Percentiles rank a stretch among this genome's conserved stretches.
These are phyloP conservation scores for Lomentospora prolificans DNA, from an alignment of 2,329 filamentous ascomycete genomes.

Conservation along the genomic window DNA sequence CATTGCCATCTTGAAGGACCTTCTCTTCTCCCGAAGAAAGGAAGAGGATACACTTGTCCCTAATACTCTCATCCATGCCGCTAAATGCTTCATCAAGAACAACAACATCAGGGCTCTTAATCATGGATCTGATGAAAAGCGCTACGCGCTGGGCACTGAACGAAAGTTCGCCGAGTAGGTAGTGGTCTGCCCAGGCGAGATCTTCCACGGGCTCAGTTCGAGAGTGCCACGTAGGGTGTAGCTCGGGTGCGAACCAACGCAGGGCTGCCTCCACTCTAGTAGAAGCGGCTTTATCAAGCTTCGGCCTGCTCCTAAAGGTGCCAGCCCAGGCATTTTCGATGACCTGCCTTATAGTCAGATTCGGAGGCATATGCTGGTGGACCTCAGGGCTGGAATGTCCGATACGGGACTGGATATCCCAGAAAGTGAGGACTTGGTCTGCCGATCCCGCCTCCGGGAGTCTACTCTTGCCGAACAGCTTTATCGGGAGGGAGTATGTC, in stretches of 20 bases:
- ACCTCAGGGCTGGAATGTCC: conserved; percentile 93
- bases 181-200: conserved; percentile 53
- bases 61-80: conserved; percentile 68
- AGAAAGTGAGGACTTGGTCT: conserved; percentile 70
- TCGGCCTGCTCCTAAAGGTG: conserved; percentile 66
- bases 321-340: conserved; percentile 86
- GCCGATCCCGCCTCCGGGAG: conserved; percentile 61
- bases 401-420: conserved; percentile 82
- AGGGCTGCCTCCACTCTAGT: conserved; percentile 59
- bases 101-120: conserved; percentile 72
- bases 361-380: conserved; percentile 81
- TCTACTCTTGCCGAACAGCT: conserved; percentile 72
- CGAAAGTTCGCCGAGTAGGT: conserved; percentile 62
- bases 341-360: conserved; percentile 61
- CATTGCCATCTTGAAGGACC: conserved; percentile 23
- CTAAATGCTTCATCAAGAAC: conserved; percentile 84
- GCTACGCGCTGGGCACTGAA: conserved; percentile 79
- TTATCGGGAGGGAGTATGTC: conserved; percentile 80
- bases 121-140: conserved; percentile 71
- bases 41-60: conserved; percentile 82
- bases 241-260: conserved; percentile 66
- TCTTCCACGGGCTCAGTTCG: conserved; percentile 10
- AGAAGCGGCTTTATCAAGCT: conserved; percentile 46
- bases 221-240: conserved; percentile 45
- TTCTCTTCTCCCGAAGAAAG: conserved; percentile 55